Evolutionary conservation across 1,139 yeast genomes (phyloP), one percentile per base, ranked within the genome.

Genomic region (Diutina pseudorugosa): DNA sequence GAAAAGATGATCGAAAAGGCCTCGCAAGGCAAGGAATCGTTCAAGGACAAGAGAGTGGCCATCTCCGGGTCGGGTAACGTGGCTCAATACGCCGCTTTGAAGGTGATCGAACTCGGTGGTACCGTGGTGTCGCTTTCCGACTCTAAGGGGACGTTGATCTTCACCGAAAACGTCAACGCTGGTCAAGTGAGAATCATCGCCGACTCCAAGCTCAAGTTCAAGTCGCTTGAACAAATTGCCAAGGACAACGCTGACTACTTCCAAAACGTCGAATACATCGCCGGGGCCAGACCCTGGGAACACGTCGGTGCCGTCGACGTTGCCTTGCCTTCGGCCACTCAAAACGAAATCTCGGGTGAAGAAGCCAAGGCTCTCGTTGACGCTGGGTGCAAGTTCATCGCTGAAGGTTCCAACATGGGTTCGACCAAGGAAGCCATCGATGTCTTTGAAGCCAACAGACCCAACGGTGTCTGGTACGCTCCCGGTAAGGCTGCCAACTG

Each of bases 321-420:
- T 72, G 98, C 98, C 55, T 80, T 93, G 67, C 98, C 98, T 69
- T 88, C 89, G 73, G 98, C 98, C 58, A 93, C 98, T 58, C 98
- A 93, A 77, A 93, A 93, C 73, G 98, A 93, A 79, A 91, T 93
- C 61, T 83, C 94, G 62, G 97, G 93, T 65, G 95, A 84, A 60
- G 98, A 93, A 79, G 98, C 98, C 60, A 83, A 85, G 77, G 90
- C 91, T 64, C 82, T 93, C 67, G 83, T 91, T 61, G 91, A 86
- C 62, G 85, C 93, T 61, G 98, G 98, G 65, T 83, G 86, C 73
- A 86, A 85, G 75, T 91, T 72, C 77, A 82, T 93, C 67, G 98
- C 98, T 63, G 98, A 93, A 80, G 98, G 98, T 69, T 93, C 98
- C 67, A 93, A 93, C 77, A 93, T 93, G 98, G 98, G 98, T 68